Conservation (phyloP, 495 filamentous ascomycete genomes). For the Penicillium coprophilum region DNA sequence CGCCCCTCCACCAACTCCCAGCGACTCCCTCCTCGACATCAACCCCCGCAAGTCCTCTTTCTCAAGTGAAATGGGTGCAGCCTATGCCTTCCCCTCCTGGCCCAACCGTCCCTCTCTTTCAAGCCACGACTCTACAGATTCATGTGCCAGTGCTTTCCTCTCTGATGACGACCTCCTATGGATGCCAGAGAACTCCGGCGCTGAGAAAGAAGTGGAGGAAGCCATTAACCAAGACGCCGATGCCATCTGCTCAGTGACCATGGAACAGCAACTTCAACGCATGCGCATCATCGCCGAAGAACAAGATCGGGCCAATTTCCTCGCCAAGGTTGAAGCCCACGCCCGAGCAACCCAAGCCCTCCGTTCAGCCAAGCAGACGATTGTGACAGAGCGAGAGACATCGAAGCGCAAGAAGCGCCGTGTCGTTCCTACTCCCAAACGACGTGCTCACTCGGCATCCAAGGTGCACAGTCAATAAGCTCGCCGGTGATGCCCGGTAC, state of each 20-base stretch:
- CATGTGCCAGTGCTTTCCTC: constrained; percentile 43
- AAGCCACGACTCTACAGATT: constrained; percentile 35
- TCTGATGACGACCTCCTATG: constrained; percentile 55
- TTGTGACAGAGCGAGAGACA: constrained; percentile 35
- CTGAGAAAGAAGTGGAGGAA: constrained; percentile 36
- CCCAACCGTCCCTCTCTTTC: constrained; percentile 49
- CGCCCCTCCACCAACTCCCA: constrained; percentile 42
- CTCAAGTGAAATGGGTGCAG: constrained; percentile 43
- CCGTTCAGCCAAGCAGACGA: constrained; percentile 36
- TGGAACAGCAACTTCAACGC: constrained; percentile 45
- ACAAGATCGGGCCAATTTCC: constrained; percentile 43
- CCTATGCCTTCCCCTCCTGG: constrained; percentile 57
- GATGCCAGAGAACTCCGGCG: constrained; percentile 34
- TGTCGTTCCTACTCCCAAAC: constrained; percentile 29
- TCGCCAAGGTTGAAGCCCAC: constrained; percentile 48
- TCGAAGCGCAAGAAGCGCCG: constrained; percentile 46
- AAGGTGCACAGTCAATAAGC: constrained; percentile 18
- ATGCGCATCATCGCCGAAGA: constrained; percentile 43
- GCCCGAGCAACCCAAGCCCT: constrained; percentile 46
- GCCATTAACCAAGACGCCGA: constrained; percentile 26
- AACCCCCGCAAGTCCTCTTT: constrained; percentile 49
- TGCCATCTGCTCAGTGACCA: constrained; percentile 31
- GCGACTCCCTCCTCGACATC: constrained; percentile 45
- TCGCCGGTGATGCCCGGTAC: constrained; percentile 6
- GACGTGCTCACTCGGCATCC: constrained; percentile 38